phyloP scores from a whole-genome alignment of 139 green algal species.

The Tetraselmis striata region DNA sequence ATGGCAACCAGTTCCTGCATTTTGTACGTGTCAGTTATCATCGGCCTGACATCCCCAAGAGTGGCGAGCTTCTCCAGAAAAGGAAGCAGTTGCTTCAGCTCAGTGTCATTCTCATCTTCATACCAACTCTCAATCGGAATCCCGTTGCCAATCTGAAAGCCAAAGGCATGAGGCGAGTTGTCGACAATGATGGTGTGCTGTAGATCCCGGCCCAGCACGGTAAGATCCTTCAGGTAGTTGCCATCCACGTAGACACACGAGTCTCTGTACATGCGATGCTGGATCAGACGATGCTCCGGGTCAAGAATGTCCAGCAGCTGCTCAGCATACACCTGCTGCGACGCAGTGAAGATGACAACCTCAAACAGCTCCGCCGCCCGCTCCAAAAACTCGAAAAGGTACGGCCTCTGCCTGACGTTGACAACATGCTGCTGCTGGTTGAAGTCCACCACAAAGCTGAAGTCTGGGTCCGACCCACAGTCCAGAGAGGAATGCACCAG shows the following conservation, averaged over 20 bases:
- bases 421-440: slow-evolving; percentile 57
- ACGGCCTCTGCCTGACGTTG: slow-evolving; percentile 55
- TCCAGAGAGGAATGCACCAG: slow-evolving; percentile 41
- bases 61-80: slow-evolving; percentile 75
- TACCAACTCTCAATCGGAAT: slow-evolving; percentile 92
- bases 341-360: slow-evolving; percentile 80
- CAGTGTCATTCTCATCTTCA: slow-evolving; percentile 36
- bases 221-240: slow-evolving; percentile 88
- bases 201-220: slow-evolving; percentile 84
- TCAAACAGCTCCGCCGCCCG: slow-evolving; percentile 62
- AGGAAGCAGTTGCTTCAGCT: slow-evolving; percentile 67
- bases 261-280: slow-evolving; percentile 88
- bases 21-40: slow-evolving; percentile 58
- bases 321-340: slow-evolving; percentile 69
- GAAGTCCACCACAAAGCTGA: slow-evolving; percentile 68
- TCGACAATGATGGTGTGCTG: slow-evolving; percentile 83
- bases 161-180: slow-evolving; percentile 85
- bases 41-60: slow-evolving; percentile 63
- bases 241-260: slow-evolving; percentile 86
- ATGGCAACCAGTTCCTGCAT: slow-evolving; percentile 54
- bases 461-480: slow-evolving; percentile 36
- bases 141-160: slow-evolving; percentile 86
- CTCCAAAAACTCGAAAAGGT: slow-evolving; percentile 64
- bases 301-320: slow-evolving; percentile 76
- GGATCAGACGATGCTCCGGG: slow-evolving; percentile 58